Base-by-base conservation (phyloP, 768 basidiomycete species). In the Cyathus striatus region DNA sequence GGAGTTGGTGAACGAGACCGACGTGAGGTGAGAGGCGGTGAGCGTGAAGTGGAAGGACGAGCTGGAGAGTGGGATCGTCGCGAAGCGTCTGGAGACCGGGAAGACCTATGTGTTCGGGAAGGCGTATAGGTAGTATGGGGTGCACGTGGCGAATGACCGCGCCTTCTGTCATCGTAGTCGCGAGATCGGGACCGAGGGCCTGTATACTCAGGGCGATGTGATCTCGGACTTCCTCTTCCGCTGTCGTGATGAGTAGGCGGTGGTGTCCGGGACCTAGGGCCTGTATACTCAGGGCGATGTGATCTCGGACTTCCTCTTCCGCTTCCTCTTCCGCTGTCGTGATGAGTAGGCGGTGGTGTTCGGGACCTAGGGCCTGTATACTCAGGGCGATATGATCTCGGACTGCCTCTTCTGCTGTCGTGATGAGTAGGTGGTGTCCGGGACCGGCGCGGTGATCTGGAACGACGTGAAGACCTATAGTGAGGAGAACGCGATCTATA, bases 1-100 rank as follows among this genome's bases (percentile, higher is more conserved):
- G 42, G 55, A 41, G 59, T 55, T 25, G 40, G 52, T 10, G 65
- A 58, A 22, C 54, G 53, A 17, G n/a, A n/a, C n/a, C n/a, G n/a
- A n/a, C n/a, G n/a, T n/a, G n/a, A n/a, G n/a, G n/a, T n/a, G n/a
- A n/a, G n/a, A n/a, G n/a, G n/a, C n/a, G n/a, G n/a, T n/a, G 62
- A 58, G 14, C 48, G 50, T 17, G 53, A 54, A 7, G 9, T 9
- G 27, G 27, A 30, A 9, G 27, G n/a, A n/a, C n/a, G n/a, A n/a
- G n/a, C n/a, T n/a, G n/a, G n/a, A n/a, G n/a, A n/a, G n/a, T n/a
- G n/a, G n/a, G n/a, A n/a, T n/a, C n/a, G 27, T 30, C 44, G 56
- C 23, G 43, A 38, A n/a, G 23, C 23, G 37, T 42, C 26, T n/a
- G n/a, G n/a, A n/a, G n/a, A n/a, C n/a, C n/a, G n/a, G n/a, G n/a